Base-by-base conservation (phyloP, 495 filamentous ascomycete genomes). In the Penicillium daleae region DNA sequence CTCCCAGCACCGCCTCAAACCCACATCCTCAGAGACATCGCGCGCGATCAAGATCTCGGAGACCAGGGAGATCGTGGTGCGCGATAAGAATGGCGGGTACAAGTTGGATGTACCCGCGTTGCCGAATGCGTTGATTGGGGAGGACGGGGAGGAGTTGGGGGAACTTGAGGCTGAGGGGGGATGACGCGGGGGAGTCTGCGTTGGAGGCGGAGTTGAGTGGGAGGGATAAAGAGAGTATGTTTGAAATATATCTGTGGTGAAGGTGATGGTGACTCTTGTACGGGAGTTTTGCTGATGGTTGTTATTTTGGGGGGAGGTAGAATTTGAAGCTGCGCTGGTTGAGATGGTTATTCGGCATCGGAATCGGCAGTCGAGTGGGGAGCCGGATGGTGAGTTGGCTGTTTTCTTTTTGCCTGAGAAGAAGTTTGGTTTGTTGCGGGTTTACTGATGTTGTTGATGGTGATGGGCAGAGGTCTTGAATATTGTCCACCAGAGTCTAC, bases 81-180 rank as follows among this genome's bases (percentile, higher is more conserved):
- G 88, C 64, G 87, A 95, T 72, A 80, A 87, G 71, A 87, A 90
- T 71, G 92, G 92, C 44, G 84, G 86, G 55, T 89, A 90, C 63
- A 86, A 89, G 65, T 70, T 93, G n/a, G 86, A 86, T 55, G 85
- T 91, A 57, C 90, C 89, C 3, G 73, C 84, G 1, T 57, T 84
- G n/a, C 82, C 79, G 48, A 66, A 73, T 27, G 71, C 83, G 26
- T 74, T 83, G 24, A 74, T 81, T 50, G 71, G 82, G 32, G 83
- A 88, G 61, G 80, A 87, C 57, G 74, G 78, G 0, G 83, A 86
- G 27, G 86, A 86, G 62, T 70, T 78, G 71, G 77, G 76, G 35
- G 79, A 73, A 22, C 64, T 75, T 29, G 74, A 75, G 13, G 63
- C 62, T 26, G 74, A 71, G 22, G 62, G n/a, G n/a, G n/a, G n/a